Percentiles rank a stretch among this genome's conserved stretches.
Conservation (phyloP, 345 rosid genomes). For the Hibiscus mutabilis region DNA sequence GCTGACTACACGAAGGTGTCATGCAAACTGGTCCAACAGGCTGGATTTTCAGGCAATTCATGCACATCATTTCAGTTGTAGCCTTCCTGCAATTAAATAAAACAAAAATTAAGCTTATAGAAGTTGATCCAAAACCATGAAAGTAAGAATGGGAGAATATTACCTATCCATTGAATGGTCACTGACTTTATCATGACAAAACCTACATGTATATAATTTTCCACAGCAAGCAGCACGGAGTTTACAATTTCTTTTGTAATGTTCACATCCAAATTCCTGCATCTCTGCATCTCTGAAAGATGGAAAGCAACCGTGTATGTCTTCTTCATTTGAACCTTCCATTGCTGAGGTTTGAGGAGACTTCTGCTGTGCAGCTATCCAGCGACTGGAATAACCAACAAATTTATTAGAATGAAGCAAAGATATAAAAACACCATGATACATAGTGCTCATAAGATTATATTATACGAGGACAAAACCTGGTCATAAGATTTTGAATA, state of each 20-base stretch:
- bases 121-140: conserved; percentile 10
- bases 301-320: conserved; percentile 44
- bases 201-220: conserved; percentile 62
- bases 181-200: conserved; percentile 77
- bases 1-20: conserved; percentile 45
- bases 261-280: conserved; percentile 62
- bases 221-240: conserved; percentile 70
- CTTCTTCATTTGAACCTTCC: conserved; percentile 45
- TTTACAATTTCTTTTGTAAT: conserved; percentile 77
- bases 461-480: conserved; percentile 37
- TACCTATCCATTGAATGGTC: conserved; percentile 85
- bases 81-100: conserved; percentile 47
- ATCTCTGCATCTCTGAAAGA: conserved; percentile 61
- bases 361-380: conserved; percentile 69
- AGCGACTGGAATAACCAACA: conserved; percentile 41
- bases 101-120: conserved; percentile 5
- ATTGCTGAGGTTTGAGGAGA: conserved; percentile 33
- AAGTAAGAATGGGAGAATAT: conserved; percentile 1
- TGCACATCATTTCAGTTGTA: conserved; percentile 82
- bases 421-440: background rate
- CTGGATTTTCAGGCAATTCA: conserved; percentile 63
- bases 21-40: conserved; percentile 56
- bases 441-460: background rate
- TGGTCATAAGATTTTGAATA: conserved; percentile 69
- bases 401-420: conserved; percentile 15